Percentiles rank a stretch among this genome's conserved stretches.
Conservation (phyloP, 1,284 basidiomycete genomes). For the Papiliotrema nemorosa region DNA sequence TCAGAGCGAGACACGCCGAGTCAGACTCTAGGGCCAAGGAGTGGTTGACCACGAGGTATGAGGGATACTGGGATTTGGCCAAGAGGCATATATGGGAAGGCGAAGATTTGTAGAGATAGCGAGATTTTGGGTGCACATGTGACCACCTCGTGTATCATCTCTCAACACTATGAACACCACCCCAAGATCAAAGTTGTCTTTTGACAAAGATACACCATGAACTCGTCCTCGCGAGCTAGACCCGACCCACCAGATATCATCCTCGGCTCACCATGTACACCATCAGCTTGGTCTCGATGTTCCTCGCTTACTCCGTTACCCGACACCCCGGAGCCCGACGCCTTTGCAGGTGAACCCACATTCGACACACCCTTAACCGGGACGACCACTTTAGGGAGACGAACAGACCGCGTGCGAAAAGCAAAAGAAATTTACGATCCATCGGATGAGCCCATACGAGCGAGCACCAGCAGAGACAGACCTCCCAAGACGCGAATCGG, state of each 20-base stretch:
- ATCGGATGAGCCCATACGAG: not conserved
- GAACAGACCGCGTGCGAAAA: not conserved
- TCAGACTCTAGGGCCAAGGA: conserved; percentile 83
- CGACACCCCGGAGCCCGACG: not conserved
- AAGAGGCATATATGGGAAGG: conserved; percentile 59
- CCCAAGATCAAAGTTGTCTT: no score
- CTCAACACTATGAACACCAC: no score
- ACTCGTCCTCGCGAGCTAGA: no score
- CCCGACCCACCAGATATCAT: no score
- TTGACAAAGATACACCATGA: no score
- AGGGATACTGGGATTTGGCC: conserved; percentile 89
- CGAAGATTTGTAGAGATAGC: conserved; percentile 43
- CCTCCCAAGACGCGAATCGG: no score
- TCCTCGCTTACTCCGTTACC: not conserved
- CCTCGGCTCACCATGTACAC: no score
- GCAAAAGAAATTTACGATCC: not conserved
- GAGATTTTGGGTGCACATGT: not conserved
- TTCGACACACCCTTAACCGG: no score
- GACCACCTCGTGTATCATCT: no score
- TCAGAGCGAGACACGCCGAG: conserved; percentile 79
- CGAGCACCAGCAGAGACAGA: no score
- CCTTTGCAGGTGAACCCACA: not conserved
- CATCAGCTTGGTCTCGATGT: not conserved
- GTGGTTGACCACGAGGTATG: conserved; percentile 71
- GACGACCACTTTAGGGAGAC: no score